Evolutionary conservation across 495 filamentous ascomycete genomes (phyloP).

Genomic region (Trichoderma asperelloides): DNA sequence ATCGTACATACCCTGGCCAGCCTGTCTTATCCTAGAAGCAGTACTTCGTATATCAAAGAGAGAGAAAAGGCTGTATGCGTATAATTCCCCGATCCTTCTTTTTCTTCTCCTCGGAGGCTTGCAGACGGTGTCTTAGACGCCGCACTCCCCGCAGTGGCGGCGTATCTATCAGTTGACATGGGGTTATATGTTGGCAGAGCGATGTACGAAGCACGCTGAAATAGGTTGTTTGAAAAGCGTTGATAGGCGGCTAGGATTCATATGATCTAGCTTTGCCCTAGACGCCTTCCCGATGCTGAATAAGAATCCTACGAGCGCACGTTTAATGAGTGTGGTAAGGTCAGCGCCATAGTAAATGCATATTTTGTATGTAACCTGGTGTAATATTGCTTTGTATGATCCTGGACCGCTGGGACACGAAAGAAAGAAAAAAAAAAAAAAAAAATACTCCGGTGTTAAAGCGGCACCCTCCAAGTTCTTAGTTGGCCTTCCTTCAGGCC

Average conservation of each 20-base stretch:
- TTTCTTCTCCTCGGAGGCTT: neutral
- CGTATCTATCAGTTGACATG: neutral
- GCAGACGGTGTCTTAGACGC: neutral
- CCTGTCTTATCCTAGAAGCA: neutral
- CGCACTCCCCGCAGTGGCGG: neutral
- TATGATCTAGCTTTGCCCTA: neutral
- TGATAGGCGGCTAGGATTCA: too few species aligned
- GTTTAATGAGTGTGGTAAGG: neutral
- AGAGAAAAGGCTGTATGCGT: too few species aligned
- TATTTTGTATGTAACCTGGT: neutral
- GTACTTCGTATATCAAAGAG: too few species aligned
- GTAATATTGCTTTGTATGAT: neutral
- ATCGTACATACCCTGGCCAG: neutral
- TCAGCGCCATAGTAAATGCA: neutral
- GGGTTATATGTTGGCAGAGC: neutral
- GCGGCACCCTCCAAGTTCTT: neutral
- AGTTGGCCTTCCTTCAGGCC: neutral
- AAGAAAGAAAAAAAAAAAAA: neutral
- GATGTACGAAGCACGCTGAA: neutral
- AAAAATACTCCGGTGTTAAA: neutral
- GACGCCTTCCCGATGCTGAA: neutral
- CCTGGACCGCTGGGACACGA: neutral
- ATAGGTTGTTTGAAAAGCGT: too few species aligned
- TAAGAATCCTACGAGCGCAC: neutral
- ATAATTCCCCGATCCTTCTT: too few species aligned